Conservation (phyloP, 106 monocot species). For the Phalaenopsis aphrodite region DNA sequence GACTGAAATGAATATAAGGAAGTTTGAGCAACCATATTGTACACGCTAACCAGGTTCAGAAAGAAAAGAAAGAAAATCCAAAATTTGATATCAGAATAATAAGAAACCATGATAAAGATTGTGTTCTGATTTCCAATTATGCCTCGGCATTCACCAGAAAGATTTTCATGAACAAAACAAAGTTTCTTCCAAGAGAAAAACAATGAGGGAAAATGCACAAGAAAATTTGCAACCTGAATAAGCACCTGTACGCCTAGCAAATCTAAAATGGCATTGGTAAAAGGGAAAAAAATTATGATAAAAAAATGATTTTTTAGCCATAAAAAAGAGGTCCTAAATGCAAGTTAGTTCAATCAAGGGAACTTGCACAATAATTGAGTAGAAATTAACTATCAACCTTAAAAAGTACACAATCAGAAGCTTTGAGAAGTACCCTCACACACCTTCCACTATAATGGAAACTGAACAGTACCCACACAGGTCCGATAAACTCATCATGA, state of each 20-base stretch:
- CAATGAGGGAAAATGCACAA: no score
- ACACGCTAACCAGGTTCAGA: not conserved
- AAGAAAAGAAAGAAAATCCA: not conserved
- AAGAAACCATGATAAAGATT: not conserved
- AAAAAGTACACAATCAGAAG: no score
- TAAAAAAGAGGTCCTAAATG: not conserved
- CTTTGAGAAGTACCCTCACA: no score
- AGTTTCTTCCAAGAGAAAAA: no score
- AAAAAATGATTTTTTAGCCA: not conserved
- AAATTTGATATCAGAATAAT: not conserved
- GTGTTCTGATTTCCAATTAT: not conserved
- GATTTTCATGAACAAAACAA: not conserved
- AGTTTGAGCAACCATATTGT: not conserved
- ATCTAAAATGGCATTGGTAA: not conserved
- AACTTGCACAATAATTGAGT: no score
- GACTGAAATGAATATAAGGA: constrained; percentile 27
- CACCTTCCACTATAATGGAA: no score
- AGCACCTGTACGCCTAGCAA: not conserved
- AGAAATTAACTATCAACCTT: no score
- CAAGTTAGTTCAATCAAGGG: not conserved
- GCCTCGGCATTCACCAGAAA: not conserved
- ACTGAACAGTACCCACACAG: no score
- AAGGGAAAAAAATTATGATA: not conserved
- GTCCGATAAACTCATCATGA: no score
- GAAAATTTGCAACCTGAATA: no score